phyloP scores from a whole-genome alignment of 176 grass and related monocot species.

The Oropetium thomaeum region DNA sequence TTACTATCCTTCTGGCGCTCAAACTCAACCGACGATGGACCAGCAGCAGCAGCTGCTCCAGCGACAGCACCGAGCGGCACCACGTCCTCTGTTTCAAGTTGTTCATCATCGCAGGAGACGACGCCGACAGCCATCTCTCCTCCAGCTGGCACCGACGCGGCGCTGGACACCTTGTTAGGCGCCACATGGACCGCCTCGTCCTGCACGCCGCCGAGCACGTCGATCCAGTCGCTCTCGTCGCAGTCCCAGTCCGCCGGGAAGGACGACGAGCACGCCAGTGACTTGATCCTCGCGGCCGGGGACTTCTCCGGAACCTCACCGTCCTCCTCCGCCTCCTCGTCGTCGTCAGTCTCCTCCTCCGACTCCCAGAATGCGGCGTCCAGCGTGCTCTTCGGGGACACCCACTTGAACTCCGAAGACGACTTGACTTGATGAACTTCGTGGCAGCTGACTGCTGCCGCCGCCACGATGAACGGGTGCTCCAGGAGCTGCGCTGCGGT shows the following conservation, averaged over 20 bases:
- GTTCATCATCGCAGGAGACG: background rate
- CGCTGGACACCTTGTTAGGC: constrained; percentile 18
- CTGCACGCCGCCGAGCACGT: constrained; percentile 10
- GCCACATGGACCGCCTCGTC: constrained; percentile 6
- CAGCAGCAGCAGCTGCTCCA: background rate
- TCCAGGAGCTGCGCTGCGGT: constrained; percentile 48
- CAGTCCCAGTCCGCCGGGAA: constrained; percentile 39
- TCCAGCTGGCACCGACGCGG: constrained; percentile 13
- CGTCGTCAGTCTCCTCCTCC: constrained; percentile 26
- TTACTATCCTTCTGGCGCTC: background rate
- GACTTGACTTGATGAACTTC: background rate
- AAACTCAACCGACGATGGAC: background rate
- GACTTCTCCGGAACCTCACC: background rate
- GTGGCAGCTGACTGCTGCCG: background rate
- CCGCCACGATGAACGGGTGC: constrained; percentile 66
- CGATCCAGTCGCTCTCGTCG: constrained; percentile 40
- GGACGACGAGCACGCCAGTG: constrained; percentile 13
- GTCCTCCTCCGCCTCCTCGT: constrained; percentile 20
- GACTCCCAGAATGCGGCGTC: constrained; percentile 57
- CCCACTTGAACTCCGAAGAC: constrained; percentile 22
- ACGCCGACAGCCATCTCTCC: background rate
- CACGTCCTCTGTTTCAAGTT: background rate
- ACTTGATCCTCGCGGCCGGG: constrained; percentile 32
- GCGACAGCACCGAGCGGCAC: background rate
- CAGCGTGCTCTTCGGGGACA: constrained; percentile 72